Evolutionary conservation across 306 rosid species (phyloP).

Genomic region (Cicer judaicum): DNA sequence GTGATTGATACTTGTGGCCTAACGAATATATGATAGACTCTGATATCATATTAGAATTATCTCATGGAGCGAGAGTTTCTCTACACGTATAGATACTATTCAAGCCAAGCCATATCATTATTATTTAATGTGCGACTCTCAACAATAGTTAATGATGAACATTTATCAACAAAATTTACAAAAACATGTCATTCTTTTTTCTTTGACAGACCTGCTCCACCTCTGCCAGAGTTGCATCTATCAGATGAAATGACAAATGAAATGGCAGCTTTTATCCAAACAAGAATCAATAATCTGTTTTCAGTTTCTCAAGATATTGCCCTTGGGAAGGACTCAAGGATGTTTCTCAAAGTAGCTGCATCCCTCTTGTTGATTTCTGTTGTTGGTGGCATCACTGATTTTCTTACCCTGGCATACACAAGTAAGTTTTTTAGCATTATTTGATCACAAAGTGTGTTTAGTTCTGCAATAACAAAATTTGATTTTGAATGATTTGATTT

Average conservation of each 20-base stretch:
- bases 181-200: conserved; percentile 3
- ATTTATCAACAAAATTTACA: conserved; percentile 22
- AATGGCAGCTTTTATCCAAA: conserved; percentile 61
- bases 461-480: no score
- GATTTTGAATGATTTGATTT: no score
- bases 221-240: conserved; percentile 80
- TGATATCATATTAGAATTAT: not conserved
- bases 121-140: not conserved
- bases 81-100: not conserved
- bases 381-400: conserved; percentile 85
- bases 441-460: not conserved
- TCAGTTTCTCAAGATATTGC: conserved; percentile 78
- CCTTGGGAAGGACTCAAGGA: conserved; percentile 73
- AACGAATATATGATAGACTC: not conserved
- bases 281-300: conserved; percentile 62
- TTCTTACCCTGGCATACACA: conserved; percentile 75
- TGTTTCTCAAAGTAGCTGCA: conserved; percentile 87
- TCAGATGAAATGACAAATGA: conserved; percentile 84
- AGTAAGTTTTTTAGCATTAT: conserved; percentile 58
- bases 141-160: not conserved
- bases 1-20: not conserved
- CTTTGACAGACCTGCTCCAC: conserved; percentile 89
- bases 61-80: not conserved
- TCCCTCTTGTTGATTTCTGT: conserved; percentile 66
- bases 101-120: not conserved